Base-by-base conservation (phyloP, 768 basidiomycete species). In the Tricholomella constricta region DNA sequence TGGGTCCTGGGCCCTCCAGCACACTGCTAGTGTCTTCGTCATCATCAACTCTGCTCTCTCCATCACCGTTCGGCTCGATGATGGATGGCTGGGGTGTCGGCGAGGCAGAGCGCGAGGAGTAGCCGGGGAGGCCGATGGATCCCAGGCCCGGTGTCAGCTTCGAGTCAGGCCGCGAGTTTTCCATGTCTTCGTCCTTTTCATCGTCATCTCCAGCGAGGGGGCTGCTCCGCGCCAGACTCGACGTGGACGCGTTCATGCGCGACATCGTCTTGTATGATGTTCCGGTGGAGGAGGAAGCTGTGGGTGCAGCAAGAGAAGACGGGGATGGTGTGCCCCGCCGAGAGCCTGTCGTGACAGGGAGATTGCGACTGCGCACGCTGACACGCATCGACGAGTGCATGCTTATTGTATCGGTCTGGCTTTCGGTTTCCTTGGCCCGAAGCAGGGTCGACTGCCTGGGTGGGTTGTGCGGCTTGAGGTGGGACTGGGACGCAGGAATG, bases 161-260 rank as follows among this genome's bases (percentile, higher is more conserved):
- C 5, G 87, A 89, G 58, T 91, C 89, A 2, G 88, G 88, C 15
- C 84, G 67, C 27, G 74, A 71, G 53, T 74, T 73, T n/a, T 61
- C 59, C 43, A 59, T 61, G 15, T 51, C 61, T 26, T 65, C 55
- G 8, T 64, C 62, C 36, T 67, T 62, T 7, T 67, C 59, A 11
- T 23, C 41, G 8, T 56, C 54, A 15, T 52, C 48, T 19, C 22
- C 29, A 32, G 45, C 25, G 15, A 41, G 36, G n/a, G 45, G 59
- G 6, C 38, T 49, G 37, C 41, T 46, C 17, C 32, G 35, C 32
- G 45, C 40, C 35, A 52, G 65, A 31, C 61, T 61, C 9, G 70
- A 42, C 4, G 43, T 65, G 23, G 72, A 73, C 11, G 61, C 57
- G 15, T 60, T 63, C n/a, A 65, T 60, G 27, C 76, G 71, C 3